Conservation (phyloP, 495 filamentous ascomycete genomes). For the Barbatosphaeria neglecta region DNA sequence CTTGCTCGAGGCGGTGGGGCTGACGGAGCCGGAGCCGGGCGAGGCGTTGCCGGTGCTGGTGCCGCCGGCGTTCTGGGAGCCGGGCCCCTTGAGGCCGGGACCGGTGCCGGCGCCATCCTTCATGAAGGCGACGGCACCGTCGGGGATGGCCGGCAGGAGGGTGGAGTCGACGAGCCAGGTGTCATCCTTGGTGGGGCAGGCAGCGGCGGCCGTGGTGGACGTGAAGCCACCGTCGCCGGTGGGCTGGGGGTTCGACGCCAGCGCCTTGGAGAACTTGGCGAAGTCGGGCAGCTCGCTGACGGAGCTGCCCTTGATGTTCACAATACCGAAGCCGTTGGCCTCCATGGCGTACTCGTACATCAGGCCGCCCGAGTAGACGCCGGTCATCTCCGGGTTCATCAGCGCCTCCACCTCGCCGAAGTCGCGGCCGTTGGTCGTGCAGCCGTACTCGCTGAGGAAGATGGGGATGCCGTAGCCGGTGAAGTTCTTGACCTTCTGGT, state of each 20-base stretch:
- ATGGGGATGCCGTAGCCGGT: conserved; percentile 82
- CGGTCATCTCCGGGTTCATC: conserved; percentile 75
- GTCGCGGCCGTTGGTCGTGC: conserved; percentile 63
- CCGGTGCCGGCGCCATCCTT: conserved; percentile 60
- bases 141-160: conserved; percentile 65
- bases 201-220: conserved; percentile 45
- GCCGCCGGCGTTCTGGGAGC: conserved; percentile 57
- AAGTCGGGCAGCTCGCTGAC: conserved; percentile 48
- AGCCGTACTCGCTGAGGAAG: conserved; percentile 94
- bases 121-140: conserved; percentile 54
- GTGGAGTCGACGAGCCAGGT: conserved; percentile 62
- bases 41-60: conserved; percentile 49
- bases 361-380: conserved; percentile 88
- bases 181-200: conserved; percentile 56
- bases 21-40: conserved; percentile 48
- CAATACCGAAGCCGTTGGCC: conserved; percentile 65
- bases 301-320: conserved; percentile 45
- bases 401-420: conserved; percentile 73
- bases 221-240: conserved; percentile 69
- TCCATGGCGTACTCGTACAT: conserved; percentile 93
- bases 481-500: conserved; percentile 85
- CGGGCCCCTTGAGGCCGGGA: conserved; percentile 56
- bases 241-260: conserved; percentile 52
- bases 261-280: conserved; percentile 51
- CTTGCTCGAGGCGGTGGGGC: conserved; percentile 26